Percentiles rank a stretch among this genome's conserved stretches.
Conservation (phyloP, 2,329 filamentous ascomycete species). For the Claviceps arundinis region DNA sequence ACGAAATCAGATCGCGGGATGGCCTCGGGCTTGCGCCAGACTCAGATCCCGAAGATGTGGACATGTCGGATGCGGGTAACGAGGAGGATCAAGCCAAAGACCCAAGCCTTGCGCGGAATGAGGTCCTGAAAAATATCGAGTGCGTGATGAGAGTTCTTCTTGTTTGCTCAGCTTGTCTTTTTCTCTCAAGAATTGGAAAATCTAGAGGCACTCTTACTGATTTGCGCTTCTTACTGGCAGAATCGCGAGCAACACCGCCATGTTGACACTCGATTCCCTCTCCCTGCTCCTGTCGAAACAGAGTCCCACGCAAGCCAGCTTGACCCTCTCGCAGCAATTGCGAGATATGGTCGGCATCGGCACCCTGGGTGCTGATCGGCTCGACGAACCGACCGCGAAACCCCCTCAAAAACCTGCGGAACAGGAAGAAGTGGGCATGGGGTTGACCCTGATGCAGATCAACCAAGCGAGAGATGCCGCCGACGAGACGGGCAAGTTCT, state of each 20-base stretch:
- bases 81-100: conserved; percentile 30
- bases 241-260: conserved; percentile 38
- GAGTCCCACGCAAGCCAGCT: conserved; percentile 52
- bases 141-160: conserved; percentile 19
- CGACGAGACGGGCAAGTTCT: conserved; percentile 53
- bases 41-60: conserved; percentile 31
- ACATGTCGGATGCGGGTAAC: conserved; percentile 33
- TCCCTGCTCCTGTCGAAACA: conserved; percentile 77
- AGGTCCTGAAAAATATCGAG: conserved; percentile 46
- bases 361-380: conserved; percentile 55
- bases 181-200: neutral
- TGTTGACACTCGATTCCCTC: conserved; percentile 66
- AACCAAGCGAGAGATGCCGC: conserved; percentile 63
- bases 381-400: conserved; percentile 47
- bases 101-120: conserved; percentile 39
- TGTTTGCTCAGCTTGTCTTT: neutral
- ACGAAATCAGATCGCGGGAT: conserved; percentile 44
- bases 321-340: conserved; percentile 56
- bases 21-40: conserved; percentile 26
- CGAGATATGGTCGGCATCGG: conserved; percentile 61
- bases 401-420: conserved; percentile 38
- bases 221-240: conserved; percentile 10
- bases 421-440: conserved; percentile 44
- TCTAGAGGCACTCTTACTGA: neutral
- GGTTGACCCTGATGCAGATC: conserved; percentile 69